phyloP scores from a whole-genome alignment of 306 rosid species.

The Betula pendula region DNA sequence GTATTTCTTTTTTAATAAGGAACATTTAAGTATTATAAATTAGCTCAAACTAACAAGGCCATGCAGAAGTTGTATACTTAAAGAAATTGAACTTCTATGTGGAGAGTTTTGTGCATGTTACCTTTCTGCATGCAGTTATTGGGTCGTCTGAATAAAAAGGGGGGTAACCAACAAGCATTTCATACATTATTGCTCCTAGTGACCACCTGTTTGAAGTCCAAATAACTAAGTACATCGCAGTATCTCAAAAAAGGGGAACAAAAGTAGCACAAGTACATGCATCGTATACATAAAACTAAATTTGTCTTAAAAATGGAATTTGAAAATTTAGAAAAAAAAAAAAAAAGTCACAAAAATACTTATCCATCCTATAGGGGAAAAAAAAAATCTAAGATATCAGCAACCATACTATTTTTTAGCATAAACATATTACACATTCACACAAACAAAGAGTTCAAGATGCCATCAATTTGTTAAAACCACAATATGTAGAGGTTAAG shows the following conservation, averaged over 20 bases:
- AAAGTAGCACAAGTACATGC: slow-evolving; percentile 16
- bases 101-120: slow-evolving; percentile 33
- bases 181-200: slow-evolving; percentile 94
- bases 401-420: neutral
- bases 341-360: neutral
- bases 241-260: neutral
- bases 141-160: slow-evolving; percentile 98
- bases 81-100: neutral
- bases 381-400: neutral
- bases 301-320: neutral
- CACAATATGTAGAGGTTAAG: neutral
- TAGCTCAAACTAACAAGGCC: slow-evolving; percentile 23
- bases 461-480: neutral
- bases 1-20: neutral
- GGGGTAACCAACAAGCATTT: slow-evolving; percentile 98
- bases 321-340: neutral
- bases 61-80: slow-evolving; percentile 13
- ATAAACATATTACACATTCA: neutral
- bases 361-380: neutral
- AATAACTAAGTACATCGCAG: slow-evolving; percentile 18
- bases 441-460: neutral
- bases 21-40: slow-evolving; percentile 11
- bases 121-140: slow-evolving; percentile 94
- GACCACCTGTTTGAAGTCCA: slow-evolving; percentile 79
- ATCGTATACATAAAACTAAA: neutral